Conservation (phyloP, 2,329 filamentous ascomycete species). For the Neofusicoccum sp. region DNA sequence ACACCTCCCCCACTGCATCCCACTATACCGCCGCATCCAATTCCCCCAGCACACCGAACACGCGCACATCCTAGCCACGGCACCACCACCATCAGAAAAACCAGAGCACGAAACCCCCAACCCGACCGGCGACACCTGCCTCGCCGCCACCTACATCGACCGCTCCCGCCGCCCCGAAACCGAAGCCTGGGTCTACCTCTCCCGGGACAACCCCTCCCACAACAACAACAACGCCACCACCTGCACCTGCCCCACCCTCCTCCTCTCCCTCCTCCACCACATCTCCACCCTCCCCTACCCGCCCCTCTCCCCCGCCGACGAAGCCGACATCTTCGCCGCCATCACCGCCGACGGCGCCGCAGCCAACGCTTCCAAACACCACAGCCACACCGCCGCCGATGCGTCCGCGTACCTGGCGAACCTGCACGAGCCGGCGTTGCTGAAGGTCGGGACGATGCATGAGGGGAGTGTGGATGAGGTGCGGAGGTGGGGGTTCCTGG, state of each 20-base stretch:
- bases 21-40: conserved; percentile 62
- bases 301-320: not conserved
- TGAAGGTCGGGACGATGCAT: conserved; percentile 48
- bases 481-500: conserved; percentile 25
- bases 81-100: not conserved
- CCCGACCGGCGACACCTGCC: conserved; percentile 33
- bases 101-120: not conserved
- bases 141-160: conserved; percentile 62
- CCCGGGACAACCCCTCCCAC: not conserved
- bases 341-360: not conserved
- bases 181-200: conserved; percentile 59
- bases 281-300: not conserved
- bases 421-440: conserved; percentile 33
- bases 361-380: not conserved
- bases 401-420: conserved; percentile 29
- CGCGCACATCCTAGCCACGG: conserved; percentile 37
- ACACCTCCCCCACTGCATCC: conserved; percentile 59
- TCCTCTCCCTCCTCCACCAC: conserved; percentile 11
- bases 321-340: not conserved
- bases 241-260: conserved; percentile 22
- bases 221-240: not conserved
- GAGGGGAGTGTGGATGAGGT: conserved; percentile 28
- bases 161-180: conserved; percentile 61
- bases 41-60: conserved; percentile 48
- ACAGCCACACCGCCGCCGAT: not conserved